Conservation (phyloP, 1,284 basidiomycete species). For the Sanghuangporus sanghuang region DNA sequence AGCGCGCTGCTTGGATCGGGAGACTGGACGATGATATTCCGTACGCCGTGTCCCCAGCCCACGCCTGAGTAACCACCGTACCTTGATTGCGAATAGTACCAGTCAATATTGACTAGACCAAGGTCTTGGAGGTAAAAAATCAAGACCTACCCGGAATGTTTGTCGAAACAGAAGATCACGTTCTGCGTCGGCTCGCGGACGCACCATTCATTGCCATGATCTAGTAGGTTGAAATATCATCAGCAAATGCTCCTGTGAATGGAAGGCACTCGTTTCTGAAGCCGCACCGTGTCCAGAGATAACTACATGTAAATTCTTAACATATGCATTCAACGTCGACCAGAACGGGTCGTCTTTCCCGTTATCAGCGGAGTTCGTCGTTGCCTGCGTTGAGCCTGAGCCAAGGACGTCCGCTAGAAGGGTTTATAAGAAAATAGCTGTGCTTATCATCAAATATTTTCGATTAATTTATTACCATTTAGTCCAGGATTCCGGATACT, state of each 20-base stretch:
- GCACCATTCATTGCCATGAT: constrained; percentile 73
- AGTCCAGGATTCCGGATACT: constrained; percentile 50
- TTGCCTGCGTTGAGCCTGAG: constrained; percentile 54
- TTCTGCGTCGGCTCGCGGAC: constrained; percentile 52
- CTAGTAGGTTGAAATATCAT: constrained; percentile 27
- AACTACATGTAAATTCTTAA: constrained; percentile 59
- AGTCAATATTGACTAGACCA: background rate
- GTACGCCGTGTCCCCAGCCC: constrained; percentile 58
- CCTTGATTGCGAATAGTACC: constrained; percentile 21
- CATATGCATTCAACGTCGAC: constrained; percentile 49
- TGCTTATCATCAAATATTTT: background rate
- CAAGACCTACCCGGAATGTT: constrained; percentile 56
- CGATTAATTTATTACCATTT: constrained; percentile 40
- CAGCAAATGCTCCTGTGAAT: background rate
- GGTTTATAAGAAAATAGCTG: background rate
- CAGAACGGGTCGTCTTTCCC: constrained; percentile 56
- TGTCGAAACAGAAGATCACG: constrained; percentile 66
- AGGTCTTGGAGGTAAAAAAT: background rate
- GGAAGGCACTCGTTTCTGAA: background rate
- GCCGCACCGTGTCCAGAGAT: constrained; percentile 60
- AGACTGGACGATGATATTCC: constrained; percentile 56
- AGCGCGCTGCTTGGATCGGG: constrained; percentile 37
- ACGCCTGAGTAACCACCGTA: constrained; percentile 56
- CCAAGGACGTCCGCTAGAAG: constrained; percentile 47
- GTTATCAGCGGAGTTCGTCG: constrained; percentile 29